Base-by-base conservation (phyloP, 129 eudicot genomes). In the Tanacetum coccineum region DNA sequence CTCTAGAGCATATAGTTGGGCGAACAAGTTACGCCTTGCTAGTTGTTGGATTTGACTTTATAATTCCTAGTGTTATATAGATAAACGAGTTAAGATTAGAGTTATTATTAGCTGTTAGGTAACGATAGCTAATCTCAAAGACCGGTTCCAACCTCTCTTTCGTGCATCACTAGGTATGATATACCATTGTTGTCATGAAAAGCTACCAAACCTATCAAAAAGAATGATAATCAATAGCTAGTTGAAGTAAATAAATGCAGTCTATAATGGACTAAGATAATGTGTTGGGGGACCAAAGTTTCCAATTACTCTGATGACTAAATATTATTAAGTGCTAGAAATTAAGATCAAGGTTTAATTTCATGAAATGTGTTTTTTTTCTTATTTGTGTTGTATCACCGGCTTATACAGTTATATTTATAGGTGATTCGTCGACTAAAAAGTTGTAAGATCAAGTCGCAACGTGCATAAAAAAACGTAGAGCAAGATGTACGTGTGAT, bases 221-320 rank as follows among this genome's bases (percentile, higher is more conserved):
- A 19, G 9, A n/a, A 19, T 53, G 12, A 5, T 58, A 47, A 48
- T 7, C 48, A 46, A 3, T 70, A 21, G 49, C n/a, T 52, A 14
- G 22, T 71, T 71, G 76, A 0, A 17, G 11, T 61, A 48, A 30
- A 19, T 48, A 49, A 48, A 44, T 6, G 76, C 61, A 32, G 32
- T 30, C 69, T 22, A 21, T n/a, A 49, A 48, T 71, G 76, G 61
- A 71, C 76, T 49, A 71, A 48, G 51, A 71, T 36, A 39, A 68
- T 49, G 59, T 50, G 59, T 42, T 56, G 73, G 63, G n/a, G 64
- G 73, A 55, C 73, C 73, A 69, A 56, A 28, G 22, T 47, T n/a
- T 14, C 13, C 44, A 48, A 66, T 47, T 13, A 22, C 51, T 19
- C 57, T 68, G 17, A 54, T 39, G 36, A 12, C 63, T 54, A 68